Conservation (phyloP, 2,329 filamentous ascomycete genomes). For the Xylaria arbuscula region DNA sequence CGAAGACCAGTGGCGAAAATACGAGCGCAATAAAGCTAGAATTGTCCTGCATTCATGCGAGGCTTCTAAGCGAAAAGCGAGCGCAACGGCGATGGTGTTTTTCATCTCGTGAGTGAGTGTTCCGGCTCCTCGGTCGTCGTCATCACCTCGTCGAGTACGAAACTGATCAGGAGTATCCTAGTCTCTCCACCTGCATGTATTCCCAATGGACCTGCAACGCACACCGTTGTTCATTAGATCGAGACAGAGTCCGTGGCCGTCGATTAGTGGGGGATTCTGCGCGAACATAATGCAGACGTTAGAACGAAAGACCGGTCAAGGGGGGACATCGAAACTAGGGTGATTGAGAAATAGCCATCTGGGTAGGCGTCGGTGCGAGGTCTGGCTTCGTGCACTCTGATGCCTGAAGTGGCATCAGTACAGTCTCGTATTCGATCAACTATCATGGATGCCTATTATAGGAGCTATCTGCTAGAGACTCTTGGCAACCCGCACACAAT, state of each 20-base stretch:
- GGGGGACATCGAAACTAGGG: constrained; percentile 44
- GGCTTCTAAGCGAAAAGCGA: constrained; percentile 20
- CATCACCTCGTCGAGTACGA: background rate
- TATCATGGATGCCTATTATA: constrained; percentile 21
- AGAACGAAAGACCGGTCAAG: constrained; percentile 44
- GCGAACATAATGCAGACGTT: constrained; percentile 38
- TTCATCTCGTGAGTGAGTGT: constrained; percentile 22
- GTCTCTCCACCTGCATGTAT: constrained; percentile 26
- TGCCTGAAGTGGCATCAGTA: constrained; percentile 32
- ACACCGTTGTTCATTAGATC: constrained; percentile 44
- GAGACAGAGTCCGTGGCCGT: constrained; percentile 42
- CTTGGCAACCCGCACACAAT: constrained; percentile 21
- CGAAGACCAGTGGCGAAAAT: constrained; percentile 25
- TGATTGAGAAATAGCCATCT: constrained; percentile 42
- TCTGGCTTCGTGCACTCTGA: constrained; percentile 32
- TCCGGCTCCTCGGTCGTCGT: background rate
- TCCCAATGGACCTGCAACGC: constrained; percentile 25
- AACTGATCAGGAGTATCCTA: background rate
- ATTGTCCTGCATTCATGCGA: constrained; percentile 20
- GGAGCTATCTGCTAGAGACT: too few relatives aligned
- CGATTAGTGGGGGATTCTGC: constrained; percentile 26
- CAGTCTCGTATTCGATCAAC: constrained; percentile 14
- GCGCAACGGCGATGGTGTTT: constrained; percentile 6
- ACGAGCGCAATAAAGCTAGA: constrained; percentile 23
- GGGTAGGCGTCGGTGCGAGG: constrained; percentile 42